A percentile compares a stretch with the other conserved stretches of the same genome.
These are phyloP conservation scores for Letharia columbiana DNA, from an alignment of 495 filamentous ascomycete species.

Conservation along the genomic window DNA sequence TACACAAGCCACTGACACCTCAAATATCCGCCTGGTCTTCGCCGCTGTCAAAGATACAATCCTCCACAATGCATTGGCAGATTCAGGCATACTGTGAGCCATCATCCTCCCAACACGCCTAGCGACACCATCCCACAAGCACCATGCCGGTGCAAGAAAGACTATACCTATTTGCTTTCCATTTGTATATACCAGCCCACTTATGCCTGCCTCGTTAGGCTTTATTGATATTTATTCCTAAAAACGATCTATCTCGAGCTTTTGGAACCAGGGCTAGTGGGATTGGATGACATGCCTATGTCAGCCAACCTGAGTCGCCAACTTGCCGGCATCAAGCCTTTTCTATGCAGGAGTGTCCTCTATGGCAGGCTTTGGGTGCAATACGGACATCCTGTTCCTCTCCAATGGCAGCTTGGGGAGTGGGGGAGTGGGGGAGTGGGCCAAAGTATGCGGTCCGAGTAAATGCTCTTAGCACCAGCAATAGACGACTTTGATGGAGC, in stretches of 20 bases:
- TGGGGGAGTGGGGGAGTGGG: background rate
- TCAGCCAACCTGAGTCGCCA: background rate
- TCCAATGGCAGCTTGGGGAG: background rate
- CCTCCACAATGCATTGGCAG: conserved; percentile 93
- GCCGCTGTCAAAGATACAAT: conserved; percentile 98
- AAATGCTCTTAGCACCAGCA: background rate
- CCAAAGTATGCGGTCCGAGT: background rate
- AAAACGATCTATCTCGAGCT: background rate
- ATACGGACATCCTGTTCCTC: background rate
- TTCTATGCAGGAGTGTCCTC: background rate
- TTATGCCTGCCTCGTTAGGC: conserved; percentile 8
- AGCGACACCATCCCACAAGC: conserved; percentile 1
- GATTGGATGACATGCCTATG: background rate
- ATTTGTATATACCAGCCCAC: conserved; percentile 17
- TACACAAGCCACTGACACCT: conserved; percentile 97
- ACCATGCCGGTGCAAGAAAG: conserved; percentile 9
- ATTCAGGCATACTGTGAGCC: conserved; percentile 86
- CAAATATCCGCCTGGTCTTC: conserved; percentile 95
- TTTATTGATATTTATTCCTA: conserved; percentile 12
- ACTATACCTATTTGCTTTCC: conserved; percentile 6
- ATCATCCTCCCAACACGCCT: conserved; percentile 6
- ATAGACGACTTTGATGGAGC: background rate
- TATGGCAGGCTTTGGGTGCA: background rate
- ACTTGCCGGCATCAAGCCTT: background rate
- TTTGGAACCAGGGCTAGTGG: background rate